phyloP scores from a whole-genome alignment of 192 early-diverging fungal species.

The Entomortierella lignicola region DNA sequence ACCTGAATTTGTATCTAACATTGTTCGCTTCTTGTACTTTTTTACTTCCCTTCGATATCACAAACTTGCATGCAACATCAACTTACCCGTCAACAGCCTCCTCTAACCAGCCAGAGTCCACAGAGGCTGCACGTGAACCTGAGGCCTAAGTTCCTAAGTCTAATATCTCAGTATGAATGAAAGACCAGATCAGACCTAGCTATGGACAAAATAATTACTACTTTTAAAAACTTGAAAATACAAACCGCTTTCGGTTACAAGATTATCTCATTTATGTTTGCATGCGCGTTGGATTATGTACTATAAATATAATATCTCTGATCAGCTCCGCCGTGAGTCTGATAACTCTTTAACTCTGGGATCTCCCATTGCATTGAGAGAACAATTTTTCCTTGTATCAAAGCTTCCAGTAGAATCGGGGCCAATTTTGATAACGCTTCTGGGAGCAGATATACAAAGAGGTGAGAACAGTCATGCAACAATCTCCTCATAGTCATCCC shows the following conservation, averaged over 20 bases:
- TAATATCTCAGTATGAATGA: neutral
- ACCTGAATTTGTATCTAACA: too few relatives aligned
- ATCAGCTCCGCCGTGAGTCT: conserved; percentile 9
- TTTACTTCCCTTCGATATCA: too few relatives aligned
- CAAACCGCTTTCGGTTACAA: too few relatives aligned
- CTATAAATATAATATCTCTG: conserved; percentile 32
- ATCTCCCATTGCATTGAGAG: conserved; percentile 48
- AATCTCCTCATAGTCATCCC: conserved; percentile 16
- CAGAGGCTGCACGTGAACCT: neutral
- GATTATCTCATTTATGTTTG: neutral
- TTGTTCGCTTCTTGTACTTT: too few relatives aligned
- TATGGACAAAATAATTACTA: neutral
- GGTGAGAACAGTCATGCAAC: conserved; percentile 15
- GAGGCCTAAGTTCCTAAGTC: neutral
- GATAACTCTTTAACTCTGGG: conserved; percentile 14
- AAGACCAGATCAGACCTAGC: neutral
- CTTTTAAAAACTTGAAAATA: too few relatives aligned
- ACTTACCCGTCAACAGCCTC: neutral
- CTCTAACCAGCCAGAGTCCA: conserved; percentile 1
- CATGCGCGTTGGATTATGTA: neutral
- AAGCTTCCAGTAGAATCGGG: conserved; percentile 5
- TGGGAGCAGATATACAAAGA: conserved; percentile 45
- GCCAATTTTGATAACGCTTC: conserved; percentile 34
- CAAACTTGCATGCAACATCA: too few relatives aligned
- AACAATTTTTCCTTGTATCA: conserved; percentile 21